phyloP scores from a whole-genome alignment of 2,329 filamentous ascomycete genomes.

The Blastomyces parvus region DNA sequence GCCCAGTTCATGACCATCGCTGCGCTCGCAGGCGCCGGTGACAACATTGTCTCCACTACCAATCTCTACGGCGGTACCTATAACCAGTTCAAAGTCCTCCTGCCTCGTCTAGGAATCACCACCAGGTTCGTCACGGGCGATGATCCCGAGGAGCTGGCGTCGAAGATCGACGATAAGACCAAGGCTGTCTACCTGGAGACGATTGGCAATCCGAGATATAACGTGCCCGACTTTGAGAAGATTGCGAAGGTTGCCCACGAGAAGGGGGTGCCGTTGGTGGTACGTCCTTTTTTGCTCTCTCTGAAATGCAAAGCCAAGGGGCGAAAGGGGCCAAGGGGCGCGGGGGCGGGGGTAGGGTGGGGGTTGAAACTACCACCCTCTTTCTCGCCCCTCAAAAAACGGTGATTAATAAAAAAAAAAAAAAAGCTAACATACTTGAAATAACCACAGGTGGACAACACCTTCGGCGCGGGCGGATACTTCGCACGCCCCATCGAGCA shows the following conservation, averaged over 20 bases:
- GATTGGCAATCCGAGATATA: constrained; percentile 90
- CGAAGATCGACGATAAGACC: constrained; percentile 81
- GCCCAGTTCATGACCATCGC: constrained; percentile 87
- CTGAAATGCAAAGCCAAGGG: background rate
- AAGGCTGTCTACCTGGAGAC: constrained; percentile 88
- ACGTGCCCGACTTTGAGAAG: constrained; percentile 80
- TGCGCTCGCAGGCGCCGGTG: constrained; percentile 73
- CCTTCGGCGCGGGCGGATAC: constrained; percentile 87
- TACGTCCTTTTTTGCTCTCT: constrained; percentile 20
- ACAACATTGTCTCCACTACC: constrained; percentile 86
- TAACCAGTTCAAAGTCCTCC: constrained; percentile 90
- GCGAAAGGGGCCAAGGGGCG: too few relatives aligned
- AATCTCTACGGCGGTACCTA: constrained; percentile 94
- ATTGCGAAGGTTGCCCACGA: constrained; percentile 72
- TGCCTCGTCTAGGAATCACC: constrained; percentile 75
- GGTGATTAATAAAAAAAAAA: too few relatives aligned
- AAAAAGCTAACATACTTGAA: background rate
- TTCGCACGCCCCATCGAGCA: constrained; percentile 78
- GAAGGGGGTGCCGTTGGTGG: constrained; percentile 57
- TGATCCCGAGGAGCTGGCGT: constrained; percentile 65
- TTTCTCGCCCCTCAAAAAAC: too few relatives aligned
- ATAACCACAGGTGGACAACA: constrained; percentile 68
- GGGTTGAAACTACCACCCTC: too few relatives aligned
- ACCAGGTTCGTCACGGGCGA: constrained; percentile 85
- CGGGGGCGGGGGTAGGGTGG: too few relatives aligned